A percentile compares a stretch with the other conserved stretches of the same genome.
Evolutionary conservation across 2,329 filamentous ascomycete genomes (phyloP).

Genomic region (Rutstroemia sp.): DNA sequence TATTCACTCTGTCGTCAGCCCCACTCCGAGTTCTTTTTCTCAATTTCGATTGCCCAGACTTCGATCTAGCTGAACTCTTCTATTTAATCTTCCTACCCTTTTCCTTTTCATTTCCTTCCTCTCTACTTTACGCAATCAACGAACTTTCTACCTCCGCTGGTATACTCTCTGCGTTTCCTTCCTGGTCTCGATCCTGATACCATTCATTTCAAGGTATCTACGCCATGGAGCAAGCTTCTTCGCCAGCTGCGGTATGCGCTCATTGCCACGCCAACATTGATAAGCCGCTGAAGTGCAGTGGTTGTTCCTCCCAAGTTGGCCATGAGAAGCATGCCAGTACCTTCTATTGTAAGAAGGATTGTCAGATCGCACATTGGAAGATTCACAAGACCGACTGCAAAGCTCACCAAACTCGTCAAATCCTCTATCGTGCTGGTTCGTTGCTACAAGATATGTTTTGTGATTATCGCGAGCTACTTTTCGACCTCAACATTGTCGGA

Average conservation of each 20-base stretch:
- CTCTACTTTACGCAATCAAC: too few species aligned
- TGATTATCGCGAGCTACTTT: constrained; percentile 7
- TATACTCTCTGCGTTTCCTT: neutral
- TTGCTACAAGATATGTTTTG: constrained; percentile 9
- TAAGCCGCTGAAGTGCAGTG: neutral
- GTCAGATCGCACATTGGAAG: neutral
- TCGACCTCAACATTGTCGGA: constrained; percentile 1
- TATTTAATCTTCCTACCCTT: too few species aligned
- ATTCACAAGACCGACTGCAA: constrained; percentile 3
- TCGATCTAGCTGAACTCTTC: too few species aligned
- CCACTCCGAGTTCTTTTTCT: too few species aligned
- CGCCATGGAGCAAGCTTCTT: neutral
- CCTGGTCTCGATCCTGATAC: neutral
- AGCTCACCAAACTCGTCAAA: neutral
- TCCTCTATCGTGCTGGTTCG: constrained; percentile 4
- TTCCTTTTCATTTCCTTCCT: too few species aligned
- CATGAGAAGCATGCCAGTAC: neutral
- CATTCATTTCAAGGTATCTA: neutral
- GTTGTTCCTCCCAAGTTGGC: neutral
- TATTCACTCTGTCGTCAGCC: too few species aligned
- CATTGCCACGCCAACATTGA: neutral
- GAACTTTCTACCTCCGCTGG: too few species aligned
- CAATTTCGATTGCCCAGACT: too few species aligned
- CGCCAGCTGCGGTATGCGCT: neutral
- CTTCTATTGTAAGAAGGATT: constrained; percentile 6